phyloP scores from a whole-genome alignment of 129 eudicot genomes.

The Scalesia atractyloides region DNA sequence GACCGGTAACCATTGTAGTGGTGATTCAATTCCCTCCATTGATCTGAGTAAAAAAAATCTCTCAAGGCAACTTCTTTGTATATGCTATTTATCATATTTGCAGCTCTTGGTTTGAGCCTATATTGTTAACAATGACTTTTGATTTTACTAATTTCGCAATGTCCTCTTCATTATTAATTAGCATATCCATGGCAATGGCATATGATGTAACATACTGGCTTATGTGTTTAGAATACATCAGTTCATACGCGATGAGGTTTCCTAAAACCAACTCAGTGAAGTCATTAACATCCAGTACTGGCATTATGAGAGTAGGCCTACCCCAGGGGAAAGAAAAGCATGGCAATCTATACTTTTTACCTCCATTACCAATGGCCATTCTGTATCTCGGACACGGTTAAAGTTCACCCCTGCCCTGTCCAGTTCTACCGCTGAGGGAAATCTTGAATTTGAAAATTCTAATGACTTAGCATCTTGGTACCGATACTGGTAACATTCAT shows the following conservation, averaged over 20 bases:
- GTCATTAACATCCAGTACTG: not conserved
- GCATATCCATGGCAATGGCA: conserved; percentile 5
- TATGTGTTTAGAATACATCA: not conserved
- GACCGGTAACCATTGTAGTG: not conserved
- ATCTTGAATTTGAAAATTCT: not conserved
- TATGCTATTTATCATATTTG: conserved; percentile 11
- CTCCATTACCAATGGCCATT: conserved; percentile 1
- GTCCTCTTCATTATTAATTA: conserved; percentile 18
- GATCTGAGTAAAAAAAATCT: not conserved
- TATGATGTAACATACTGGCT: conserved; percentile 16
- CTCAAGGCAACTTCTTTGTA: conserved; percentile 18
- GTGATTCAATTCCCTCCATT: not conserved
- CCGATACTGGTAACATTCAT: conserved; percentile 6
- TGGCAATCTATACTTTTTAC: not conserved
- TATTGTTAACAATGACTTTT: conserved; percentile 3
- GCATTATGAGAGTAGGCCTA: conserved; percentile 12
- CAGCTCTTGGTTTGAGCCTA: conserved; percentile 20
- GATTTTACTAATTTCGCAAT: conserved; percentile 14
- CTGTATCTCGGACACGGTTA: not conserved
- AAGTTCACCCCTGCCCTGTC: conserved; percentile 21
- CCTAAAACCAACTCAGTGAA: conserved; percentile 19
- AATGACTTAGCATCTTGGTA: not conserved
- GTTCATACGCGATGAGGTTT: conserved; percentile 31
- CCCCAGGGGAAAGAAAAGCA: conserved; percentile 10
- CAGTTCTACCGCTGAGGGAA: not conserved